Base-by-base conservation (phyloP, 2,329 filamentous ascomycete species). In the Aspergillus terreus region DNA sequence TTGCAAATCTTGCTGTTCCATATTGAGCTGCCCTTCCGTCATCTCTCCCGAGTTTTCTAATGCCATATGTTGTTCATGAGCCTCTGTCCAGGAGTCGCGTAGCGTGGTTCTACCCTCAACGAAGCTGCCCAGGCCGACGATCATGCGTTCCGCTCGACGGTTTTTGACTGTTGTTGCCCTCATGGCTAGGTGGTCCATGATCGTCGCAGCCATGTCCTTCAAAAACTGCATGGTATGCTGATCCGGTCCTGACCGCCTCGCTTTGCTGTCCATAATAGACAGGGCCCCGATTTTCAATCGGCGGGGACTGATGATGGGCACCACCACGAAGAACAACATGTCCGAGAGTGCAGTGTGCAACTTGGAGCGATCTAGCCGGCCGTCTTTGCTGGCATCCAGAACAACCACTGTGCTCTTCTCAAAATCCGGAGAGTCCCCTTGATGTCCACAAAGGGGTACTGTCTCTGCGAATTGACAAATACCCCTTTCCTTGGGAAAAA, bases 171-270 rank as follows among this genome's bases (percentile, higher is more conserved):
- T 74, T 7, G 77, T 71, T 23, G 78, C 69, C 2, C 76, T 76
- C 69, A 75, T 78, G 56, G 82, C 79, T 7, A 87, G 63, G 49
- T 86, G 80, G 12, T 80, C 75, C 70, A 83, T 82, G 6, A 83
- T 70, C 1, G 80, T 80, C 5, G 72, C 68, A 0, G 78, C 74
- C 69, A 84, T 79, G 43, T 83, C 81, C 50, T 77, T 73, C 68
- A 86, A 71, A 53, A 84, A 83, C 11, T 72, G 69, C 4, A 86
- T 56, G 0, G 75, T 75, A 40, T 78, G 60, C 6, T 44, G 19
- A 12, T 58, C 55, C 3, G 57, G 50, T 6, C 25, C 30, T 0
- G 12, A 49, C 1, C 47, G 33, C 7, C 80, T 75, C 0, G 78
- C 74, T 25, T 73, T 70, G 46, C 80, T 75, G 56, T 85, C 82